A percentile compares a stretch with the other conserved stretches of the same genome.
Evolutionary conservation across 2,329 filamentous ascomycete genomes (phyloP).

Genomic region (Macrophomina tecta): DNA sequence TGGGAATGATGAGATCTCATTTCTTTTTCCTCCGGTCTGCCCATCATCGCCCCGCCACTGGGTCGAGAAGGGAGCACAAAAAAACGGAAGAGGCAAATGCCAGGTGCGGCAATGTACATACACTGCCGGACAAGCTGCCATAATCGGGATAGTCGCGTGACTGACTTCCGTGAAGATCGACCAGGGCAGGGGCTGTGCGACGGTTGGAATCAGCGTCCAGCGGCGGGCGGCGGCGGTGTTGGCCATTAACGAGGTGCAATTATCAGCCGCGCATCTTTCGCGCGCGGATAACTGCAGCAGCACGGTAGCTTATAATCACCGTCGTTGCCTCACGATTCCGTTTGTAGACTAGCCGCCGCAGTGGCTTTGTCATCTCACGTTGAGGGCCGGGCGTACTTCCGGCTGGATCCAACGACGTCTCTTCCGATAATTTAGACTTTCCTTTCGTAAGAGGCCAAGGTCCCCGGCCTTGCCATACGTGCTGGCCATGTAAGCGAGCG

Average conservation of each 20-base stretch:
- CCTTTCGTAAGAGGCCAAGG: slow-evolving; percentile 2
- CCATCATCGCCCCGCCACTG: background rate
- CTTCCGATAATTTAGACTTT: slow-evolving; percentile 10
- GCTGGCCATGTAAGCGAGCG: background rate
- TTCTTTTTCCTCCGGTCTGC: background rate
- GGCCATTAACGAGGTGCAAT: background rate
- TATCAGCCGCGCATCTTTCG: slow-evolving; percentile 2
- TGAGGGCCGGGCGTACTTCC: background rate
- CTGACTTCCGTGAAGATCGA: slow-evolving; percentile 22
- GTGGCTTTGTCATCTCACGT: background rate
- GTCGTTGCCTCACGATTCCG: slow-evolving; percentile 9
- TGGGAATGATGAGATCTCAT: background rate
- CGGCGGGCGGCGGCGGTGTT: background rate
- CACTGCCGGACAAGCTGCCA: background rate
- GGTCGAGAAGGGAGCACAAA: background rate
- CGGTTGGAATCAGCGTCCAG: background rate
- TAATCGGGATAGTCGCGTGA: slow-evolving; percentile 3
- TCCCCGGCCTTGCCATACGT: background rate
- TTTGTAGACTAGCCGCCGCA: slow-evolving; percentile 1
- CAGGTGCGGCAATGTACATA: background rate
- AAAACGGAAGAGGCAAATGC: background rate
- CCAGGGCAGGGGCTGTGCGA: background rate
- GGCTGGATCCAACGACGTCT: background rate
- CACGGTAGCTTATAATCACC: background rate
- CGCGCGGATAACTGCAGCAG: slow-evolving; percentile 1